These are phyloP conservation scores for Fusarium napiforme DNA, from an alignment of 2,329 filamentous ascomycete genomes.

Conservation along the genomic window DNA sequence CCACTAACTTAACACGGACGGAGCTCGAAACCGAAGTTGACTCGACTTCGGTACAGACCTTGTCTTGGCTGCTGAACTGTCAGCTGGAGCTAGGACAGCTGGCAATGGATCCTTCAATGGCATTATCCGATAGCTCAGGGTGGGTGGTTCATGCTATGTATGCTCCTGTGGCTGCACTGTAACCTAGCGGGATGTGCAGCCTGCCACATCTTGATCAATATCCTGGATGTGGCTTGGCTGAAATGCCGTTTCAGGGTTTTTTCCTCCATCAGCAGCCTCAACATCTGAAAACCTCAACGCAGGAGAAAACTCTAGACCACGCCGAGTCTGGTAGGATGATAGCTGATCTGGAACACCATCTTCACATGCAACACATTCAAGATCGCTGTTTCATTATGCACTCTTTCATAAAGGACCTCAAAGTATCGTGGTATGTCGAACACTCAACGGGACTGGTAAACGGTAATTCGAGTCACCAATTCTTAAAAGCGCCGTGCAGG, in stretches of 20 bases:
- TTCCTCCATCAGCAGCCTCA: background rate
- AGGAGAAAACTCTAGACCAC: background rate
- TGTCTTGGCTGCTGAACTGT: conserved; percentile 2
- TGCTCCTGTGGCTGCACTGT: conserved; percentile 8
- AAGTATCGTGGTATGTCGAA: conserved; percentile 58
- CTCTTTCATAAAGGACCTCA: conserved; percentile 2
- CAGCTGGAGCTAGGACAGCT: conserved; percentile 3
- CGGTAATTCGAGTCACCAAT: conserved; percentile 67
- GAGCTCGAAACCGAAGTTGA: background rate
- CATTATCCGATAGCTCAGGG: conserved; percentile 1
- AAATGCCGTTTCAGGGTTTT: background rate
- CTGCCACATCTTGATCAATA: background rate
- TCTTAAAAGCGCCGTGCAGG: conserved; percentile 69
- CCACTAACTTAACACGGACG: background rate
- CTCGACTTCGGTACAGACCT: background rate
- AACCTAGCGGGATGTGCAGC: background rate
- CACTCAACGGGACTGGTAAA: conserved; percentile 73
- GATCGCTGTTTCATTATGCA: background rate
- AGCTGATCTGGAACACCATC: background rate
- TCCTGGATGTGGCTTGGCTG: conserved; percentile 7
- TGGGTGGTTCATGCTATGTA: background rate
- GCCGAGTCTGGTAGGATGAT: background rate
- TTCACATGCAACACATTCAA: conserved; percentile 13
- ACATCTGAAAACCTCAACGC: too few relatives aligned
- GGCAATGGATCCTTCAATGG: background rate